Evolutionary conservation across 225 moss, liverwort and hornwort species (phyloP).

Genomic region (Ulota crispa): DNA sequence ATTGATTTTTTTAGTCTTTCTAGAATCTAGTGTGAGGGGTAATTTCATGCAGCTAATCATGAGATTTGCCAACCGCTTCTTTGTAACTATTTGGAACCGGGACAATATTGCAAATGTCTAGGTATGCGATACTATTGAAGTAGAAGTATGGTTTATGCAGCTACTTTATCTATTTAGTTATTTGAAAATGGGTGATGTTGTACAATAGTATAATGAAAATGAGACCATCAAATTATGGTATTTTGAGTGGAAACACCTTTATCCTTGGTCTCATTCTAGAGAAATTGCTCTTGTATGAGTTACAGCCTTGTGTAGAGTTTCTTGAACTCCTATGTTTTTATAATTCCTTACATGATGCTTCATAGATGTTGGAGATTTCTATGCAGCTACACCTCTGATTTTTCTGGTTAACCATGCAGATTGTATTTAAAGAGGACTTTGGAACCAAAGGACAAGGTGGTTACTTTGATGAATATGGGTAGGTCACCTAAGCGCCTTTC

Average conservation of each 20-base stretch:
- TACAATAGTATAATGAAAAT: background rate
- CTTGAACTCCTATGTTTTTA: background rate
- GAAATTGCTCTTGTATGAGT: background rate
- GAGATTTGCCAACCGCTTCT: constrained; percentile 95
- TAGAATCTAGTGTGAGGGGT: constrained; percentile 11
- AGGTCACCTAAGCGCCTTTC: constrained; percentile 7
- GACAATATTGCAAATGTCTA: constrained; percentile 88
- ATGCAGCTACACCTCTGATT: background rate
- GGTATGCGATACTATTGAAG: constrained; percentile 26
- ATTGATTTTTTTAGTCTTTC: background rate
- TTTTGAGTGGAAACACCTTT: background rate
- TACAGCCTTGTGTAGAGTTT: background rate
- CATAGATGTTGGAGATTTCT: background rate
- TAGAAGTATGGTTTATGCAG: background rate
- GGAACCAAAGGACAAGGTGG: constrained; percentile 93
- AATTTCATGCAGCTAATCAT: constrained; percentile 67
- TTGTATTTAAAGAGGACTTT: constrained; percentile 87
- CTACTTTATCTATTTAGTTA: background rate
- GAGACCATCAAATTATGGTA: background rate
- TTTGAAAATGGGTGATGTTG: background rate
- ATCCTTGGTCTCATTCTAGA: background rate
- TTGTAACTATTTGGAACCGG: constrained; percentile 90
- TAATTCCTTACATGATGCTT: background rate
- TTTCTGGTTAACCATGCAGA: constrained; percentile 35
- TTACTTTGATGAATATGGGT: constrained; percentile 93